phyloP scores from a whole-genome alignment of 164 flowering plant species.

The Magnolia changhungtana region DNA sequence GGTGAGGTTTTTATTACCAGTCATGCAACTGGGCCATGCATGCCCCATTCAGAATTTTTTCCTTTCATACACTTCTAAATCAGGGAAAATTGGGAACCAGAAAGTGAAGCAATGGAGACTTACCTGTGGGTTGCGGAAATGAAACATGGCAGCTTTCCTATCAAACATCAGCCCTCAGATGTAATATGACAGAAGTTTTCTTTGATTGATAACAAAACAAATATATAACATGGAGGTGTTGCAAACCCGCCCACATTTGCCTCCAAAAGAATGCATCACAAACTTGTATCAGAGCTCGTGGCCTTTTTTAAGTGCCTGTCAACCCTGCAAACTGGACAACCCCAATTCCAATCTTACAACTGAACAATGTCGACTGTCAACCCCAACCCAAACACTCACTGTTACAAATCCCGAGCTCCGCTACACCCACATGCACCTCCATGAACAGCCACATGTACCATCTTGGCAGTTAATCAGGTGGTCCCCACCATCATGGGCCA shows the following conservation, averaged over 20 bases:
- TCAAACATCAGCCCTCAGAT: background rate
- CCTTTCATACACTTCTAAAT: no score
- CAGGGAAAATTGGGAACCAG: no score
- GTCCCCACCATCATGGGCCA: background rate
- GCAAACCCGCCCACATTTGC: slow-evolving; percentile 14
- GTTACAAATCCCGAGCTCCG: no score
- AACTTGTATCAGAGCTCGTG: background rate
- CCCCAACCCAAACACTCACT: slow-evolving; percentile 1
- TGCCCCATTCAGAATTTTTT: no score
- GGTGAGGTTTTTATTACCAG: no score
- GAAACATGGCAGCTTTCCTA: no score
- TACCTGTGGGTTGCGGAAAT: no score
- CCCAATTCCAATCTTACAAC: slow-evolving; percentile 25
- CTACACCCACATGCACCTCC: no score
- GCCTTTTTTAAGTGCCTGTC: background rate
- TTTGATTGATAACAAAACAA: slow-evolving; percentile 37
- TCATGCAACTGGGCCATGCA: no score
- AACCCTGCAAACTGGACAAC: slow-evolving; percentile 21
- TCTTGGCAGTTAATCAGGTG: background rate
- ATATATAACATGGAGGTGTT: slow-evolving; percentile 31
- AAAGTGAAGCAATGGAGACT: no score
- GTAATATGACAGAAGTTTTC: slow-evolving; percentile 14
- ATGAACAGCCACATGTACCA: background rate
- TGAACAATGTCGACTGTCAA: slow-evolving; percentile 21
- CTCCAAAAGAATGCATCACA: slow-evolving; percentile 53